Base-by-base conservation (phyloP, 169 alveolate genomes). In the Pseudocohnilembus persalinus region DNA sequence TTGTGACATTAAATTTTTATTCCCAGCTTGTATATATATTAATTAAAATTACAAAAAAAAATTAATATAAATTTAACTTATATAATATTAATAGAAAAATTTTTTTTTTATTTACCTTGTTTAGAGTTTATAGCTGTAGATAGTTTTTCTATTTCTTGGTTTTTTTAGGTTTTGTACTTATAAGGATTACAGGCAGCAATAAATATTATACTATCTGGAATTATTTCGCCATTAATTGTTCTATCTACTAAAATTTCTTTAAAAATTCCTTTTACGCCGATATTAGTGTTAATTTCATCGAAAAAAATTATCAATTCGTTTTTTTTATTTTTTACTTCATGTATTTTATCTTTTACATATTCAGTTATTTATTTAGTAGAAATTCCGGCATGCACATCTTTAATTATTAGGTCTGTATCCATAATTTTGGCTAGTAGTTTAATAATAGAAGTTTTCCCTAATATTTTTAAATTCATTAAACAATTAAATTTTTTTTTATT, bases 201-300 rank as follows among this genome's bases (percentile, higher is more conserved):
- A 76, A 32, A 32, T 24, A 76, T 30, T 4, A 76, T 76, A 32
- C 63, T 76, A 76, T 76, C 82, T 1, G 29, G 29, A n/a, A 76
- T 76, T n/a, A n/a, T 30, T 24, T 11, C 65, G 1, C 93, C 93
- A 77, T 82, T 77, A n/a, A 85, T 76, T 1, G 81, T 35, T 63
- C 87, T 78, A 49, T 89, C 88, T 31, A 89, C 82, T 25, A 89
- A 4, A 30, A 89, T 89, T 89, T 89, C 93, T n/a, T 29, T 82
- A n/a, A 89, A 73, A n/a, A 89, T 35, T 31, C 90, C 93, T 32
- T 30, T 31, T 83, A 89, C 74, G 76, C 82, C 79, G 65, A 82
- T 35, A 63, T 88, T 76, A n/a, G 93, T 89, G 81, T 89, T 85
- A 26, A 89, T 82, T 86, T 89, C 93, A 82, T 89, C 93, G 76